Percentiles rank a stretch among this genome's conserved stretches.
phyloP scores from a whole-genome alignment of 305 asterid genomes.

The Solanum aculeatissimum region DNA sequence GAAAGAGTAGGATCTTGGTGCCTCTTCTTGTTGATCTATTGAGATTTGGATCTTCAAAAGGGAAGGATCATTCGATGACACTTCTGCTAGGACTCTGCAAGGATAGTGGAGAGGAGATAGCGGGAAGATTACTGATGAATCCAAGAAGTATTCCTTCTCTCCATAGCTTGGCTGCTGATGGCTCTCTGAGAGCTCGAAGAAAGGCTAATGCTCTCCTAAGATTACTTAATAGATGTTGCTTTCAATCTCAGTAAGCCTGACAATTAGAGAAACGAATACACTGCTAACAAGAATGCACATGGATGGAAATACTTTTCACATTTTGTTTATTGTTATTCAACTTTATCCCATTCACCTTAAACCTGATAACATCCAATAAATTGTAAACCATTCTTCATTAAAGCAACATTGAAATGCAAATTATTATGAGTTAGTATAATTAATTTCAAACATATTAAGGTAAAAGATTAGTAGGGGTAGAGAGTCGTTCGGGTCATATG shows the following conservation, averaged over 20 bases:
- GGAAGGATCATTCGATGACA: conserved; percentile 68
- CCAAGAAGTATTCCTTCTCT: conserved; percentile 73
- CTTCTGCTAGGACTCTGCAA: conserved; percentile 66
- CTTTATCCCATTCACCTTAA: neutral
- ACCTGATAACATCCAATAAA: neutral
- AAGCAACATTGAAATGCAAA: neutral
- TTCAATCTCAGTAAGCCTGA: conserved; percentile 19
- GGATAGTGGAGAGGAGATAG: conserved; percentile 74
- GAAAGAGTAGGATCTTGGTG: conserved; percentile 41
- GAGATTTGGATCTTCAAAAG: conserved; percentile 70
- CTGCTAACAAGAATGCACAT: conserved; percentile 9
- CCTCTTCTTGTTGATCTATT: conserved; percentile 68
- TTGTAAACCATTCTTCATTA: neutral
- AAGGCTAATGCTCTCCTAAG: conserved; percentile 70
- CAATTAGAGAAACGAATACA: conserved; percentile 2
- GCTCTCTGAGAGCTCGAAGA: conserved; percentile 49
- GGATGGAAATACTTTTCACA: conserved; percentile 5
- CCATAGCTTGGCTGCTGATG: conserved; percentile 42
- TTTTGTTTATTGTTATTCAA: neutral
- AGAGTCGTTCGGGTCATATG: no score
- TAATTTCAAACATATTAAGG: neutral
- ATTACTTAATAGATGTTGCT: conserved; percentile 52
- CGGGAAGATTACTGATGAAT: conserved; percentile 53
- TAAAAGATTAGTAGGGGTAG: no score
- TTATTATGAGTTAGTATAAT: neutral